Percentiles rank a stretch among this genome's conserved stretches.
Evolutionary conservation across 805 yeast species (phyloP).

Genomic region (Naumovozyma castellii): DNA sequence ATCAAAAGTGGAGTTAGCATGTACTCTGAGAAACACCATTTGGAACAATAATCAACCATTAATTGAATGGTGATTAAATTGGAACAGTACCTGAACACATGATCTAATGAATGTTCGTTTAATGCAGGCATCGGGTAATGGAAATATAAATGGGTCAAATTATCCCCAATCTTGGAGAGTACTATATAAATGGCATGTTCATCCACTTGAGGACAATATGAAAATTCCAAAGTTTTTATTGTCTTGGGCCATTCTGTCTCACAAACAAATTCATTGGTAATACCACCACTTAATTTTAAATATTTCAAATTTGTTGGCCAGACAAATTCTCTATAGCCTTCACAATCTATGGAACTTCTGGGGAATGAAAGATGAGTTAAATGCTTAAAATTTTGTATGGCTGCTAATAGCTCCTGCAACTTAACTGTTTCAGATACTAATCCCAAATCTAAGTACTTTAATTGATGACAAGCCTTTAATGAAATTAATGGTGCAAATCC

Average conservation of each 20-base stretch:
- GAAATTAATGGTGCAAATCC: slow-evolving; percentile 86
- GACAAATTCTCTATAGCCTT: slow-evolving; percentile 32
- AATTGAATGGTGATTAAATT: slow-evolving; percentile 52
- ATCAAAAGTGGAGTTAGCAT: slow-evolving; percentile 23
- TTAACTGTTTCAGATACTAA: slow-evolving; percentile 87
- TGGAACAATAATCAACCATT: slow-evolving; percentile 66
- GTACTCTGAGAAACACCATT: slow-evolving; percentile 42
- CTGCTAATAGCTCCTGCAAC: slow-evolving; percentile 64
- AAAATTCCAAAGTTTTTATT: slow-evolving; percentile 62
- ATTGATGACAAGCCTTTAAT: slow-evolving; percentile 55
- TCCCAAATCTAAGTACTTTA: slow-evolving; percentile 65
- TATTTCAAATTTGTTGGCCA: slow-evolving; percentile 80
- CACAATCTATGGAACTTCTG: slow-evolving; percentile 70
- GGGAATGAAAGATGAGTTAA: slow-evolving; percentile 80
- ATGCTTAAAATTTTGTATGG: slow-evolving; percentile 52
- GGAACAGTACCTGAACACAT: slow-evolving; percentile 68
- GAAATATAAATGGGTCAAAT: slow-evolving; percentile 52
- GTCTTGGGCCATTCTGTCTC: slow-evolving; percentile 65
- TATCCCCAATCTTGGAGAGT: slow-evolving; percentile 54
- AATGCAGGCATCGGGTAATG: slow-evolving; percentile 86
- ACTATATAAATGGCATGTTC: slow-evolving; percentile 57
- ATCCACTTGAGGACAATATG: slow-evolving; percentile 76
- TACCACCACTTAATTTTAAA: slow-evolving; percentile 79
- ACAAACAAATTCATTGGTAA: slow-evolving; percentile 67
- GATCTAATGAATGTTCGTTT: slow-evolving; percentile 59